Conservation (phyloP, 1,284 basidiomycete genomes). For the Boletus coffeatus region DNA sequence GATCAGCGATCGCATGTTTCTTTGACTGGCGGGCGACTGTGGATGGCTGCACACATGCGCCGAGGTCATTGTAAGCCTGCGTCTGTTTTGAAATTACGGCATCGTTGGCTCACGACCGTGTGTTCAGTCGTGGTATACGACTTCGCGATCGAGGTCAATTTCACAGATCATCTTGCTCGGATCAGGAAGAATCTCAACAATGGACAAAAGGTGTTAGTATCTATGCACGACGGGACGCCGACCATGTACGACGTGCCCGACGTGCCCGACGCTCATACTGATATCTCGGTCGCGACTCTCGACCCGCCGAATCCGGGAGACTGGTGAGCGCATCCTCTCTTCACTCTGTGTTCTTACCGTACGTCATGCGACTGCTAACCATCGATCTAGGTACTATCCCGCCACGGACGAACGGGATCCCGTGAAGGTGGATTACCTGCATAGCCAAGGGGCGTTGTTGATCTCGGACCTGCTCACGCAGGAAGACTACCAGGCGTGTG, state of each 20-base stretch:
- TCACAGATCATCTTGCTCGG: constrained; percentile 33
- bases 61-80: constrained; percentile 39
- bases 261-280: constrained; percentile 23
- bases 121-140: constrained; percentile 21
- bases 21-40: constrained; percentile 33
- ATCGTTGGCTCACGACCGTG: constrained; percentile 1
- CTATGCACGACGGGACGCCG: constrained; percentile 17
- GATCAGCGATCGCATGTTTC: constrained; percentile 34
- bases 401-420: constrained; percentile 43
- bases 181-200: constrained; percentile 30
- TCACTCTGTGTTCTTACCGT: not conserved
- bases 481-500: constrained; percentile 33
- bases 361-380: not conserved
- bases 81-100: not conserved
- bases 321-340: constrained; percentile 15
- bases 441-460: constrained; percentile 35
- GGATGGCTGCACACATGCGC: constrained; percentile 46
- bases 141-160: constrained; percentile 35
- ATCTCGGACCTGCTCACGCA: constrained; percentile 35
- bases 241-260: constrained; percentile 28
- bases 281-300: constrained; percentile 20
- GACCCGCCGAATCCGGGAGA: constrained; percentile 24
- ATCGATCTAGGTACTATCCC: constrained; percentile 36
- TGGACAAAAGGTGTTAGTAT: constrained; percentile 28
- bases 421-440: constrained; percentile 31